Evolutionary conservation across 208 protist species (phyloP), one percentile per base, ranked within the genome.

Genomic region (Balamuthia mandrillaris): DNA sequence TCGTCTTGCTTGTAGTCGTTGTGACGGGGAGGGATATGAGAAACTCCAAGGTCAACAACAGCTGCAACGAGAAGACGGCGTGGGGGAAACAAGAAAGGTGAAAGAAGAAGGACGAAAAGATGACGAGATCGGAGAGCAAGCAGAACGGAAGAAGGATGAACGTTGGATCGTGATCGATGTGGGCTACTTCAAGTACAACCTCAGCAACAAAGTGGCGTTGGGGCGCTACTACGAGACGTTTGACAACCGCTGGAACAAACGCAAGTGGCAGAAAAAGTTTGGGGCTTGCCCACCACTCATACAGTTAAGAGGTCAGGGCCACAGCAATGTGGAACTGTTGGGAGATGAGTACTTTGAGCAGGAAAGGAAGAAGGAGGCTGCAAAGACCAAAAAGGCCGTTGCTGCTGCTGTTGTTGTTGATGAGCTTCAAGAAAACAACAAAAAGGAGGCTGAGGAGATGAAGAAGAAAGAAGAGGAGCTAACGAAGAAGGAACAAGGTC

Each of bases 151-250:
- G n/a, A n/a, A n/a, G n/a, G n/a, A n/a, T n/a, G 27, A 75, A 27
- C 27, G 37, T n/a, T 75, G 65, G 65, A 44, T 75, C 27, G 65
- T 75, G 42, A 75, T 75, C 65, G 65, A 75, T 44, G 65, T 75
- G 41, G 65, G 65, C 65, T 75, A 75, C 65, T 75, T 75, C 65
- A 75, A 75, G 65, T 6, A 9, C 41, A 31, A 31, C 42, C 65
- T 75, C 65, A 75, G 41, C n/a, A 37, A 37, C 27, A 37, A 75
- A 44, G 41, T 54, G 65, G 65, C 65, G n/a, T 44, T 75, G 41
- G 65, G 65, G n/a, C 65, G 65, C 65, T 75, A 75, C 65, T 75
- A 75, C 42, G 65, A 75, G 65, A 75, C 65, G 2, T 75, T 75
- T 27, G 65, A 75, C 42, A 44, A 44, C n/a, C 65, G 65, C 16